Conservation (phyloP, 805 yeast species). For the Isabelozyma pseudorhagii region DNA sequence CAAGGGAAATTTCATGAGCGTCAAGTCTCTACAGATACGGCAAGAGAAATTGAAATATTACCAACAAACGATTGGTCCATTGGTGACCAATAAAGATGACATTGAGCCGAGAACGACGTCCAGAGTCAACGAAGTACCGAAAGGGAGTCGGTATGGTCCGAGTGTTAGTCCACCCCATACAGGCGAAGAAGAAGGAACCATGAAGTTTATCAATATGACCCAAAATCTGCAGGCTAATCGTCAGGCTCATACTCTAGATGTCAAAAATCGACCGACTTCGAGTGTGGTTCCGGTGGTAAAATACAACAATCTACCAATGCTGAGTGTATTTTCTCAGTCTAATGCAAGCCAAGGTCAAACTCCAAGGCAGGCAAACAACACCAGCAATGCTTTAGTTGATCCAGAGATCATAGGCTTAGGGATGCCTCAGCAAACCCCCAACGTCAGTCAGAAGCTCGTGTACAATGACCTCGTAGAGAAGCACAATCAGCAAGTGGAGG, state of each 20-base stretch:
- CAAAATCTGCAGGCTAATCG: neutral
- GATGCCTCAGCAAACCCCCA: neutral
- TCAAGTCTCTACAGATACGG: conserved; percentile 1
- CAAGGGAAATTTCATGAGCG: conserved; percentile 8
- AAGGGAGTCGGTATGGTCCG: neutral
- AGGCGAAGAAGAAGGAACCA: neutral
- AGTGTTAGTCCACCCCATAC: neutral
- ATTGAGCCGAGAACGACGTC: neutral
- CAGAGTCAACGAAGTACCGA: neutral
- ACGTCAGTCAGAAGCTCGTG: neutral
- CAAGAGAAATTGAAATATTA: conserved; percentile 7
- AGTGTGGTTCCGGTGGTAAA: no score
- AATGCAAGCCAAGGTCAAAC: no score
- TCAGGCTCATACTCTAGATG: neutral
- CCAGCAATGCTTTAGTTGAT: neutral
- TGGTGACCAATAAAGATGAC: conserved; percentile 10
- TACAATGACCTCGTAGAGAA: conserved; percentile 8
- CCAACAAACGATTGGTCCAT: conserved; percentile 6
- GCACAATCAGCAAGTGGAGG: conserved; percentile 11
- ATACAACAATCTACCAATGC: no score
- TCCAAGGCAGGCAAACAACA: no score
- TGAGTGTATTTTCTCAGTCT: no score
- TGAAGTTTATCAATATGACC: neutral
- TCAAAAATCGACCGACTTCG: no score
- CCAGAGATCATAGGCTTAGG: neutral